These are phyloP conservation scores for Phytophthora quininea DNA, from an alignment of 352 stramenopile genomes.

Conservation along the genomic window DNA sequence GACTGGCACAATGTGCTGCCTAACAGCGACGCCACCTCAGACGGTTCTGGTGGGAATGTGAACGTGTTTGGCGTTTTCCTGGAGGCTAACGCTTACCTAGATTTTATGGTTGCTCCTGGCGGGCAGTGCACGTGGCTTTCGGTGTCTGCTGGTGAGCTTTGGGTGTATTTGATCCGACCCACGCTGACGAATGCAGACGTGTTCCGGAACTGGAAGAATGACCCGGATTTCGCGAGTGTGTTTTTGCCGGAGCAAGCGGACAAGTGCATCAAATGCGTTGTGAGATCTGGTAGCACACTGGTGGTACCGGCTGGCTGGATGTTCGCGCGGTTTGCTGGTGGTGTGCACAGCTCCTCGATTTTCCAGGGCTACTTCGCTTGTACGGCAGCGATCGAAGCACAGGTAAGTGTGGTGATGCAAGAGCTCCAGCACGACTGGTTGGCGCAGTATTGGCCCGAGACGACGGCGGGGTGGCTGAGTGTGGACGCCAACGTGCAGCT, in stretches of 20 bases:
- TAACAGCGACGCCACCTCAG: slow-evolving; percentile 4
- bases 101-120: slow-evolving; percentile 63
- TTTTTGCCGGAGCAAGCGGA: slow-evolving; percentile 76
- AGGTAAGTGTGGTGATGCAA: slow-evolving; percentile 56
- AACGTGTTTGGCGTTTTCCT: slow-evolving; percentile 70
- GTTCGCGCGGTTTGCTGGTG: slow-evolving; percentile 62
- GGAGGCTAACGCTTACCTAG: slow-evolving; percentile 60
- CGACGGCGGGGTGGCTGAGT: slow-evolving; percentile 41
- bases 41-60: slow-evolving; percentile 5
- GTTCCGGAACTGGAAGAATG: slow-evolving; percentile 69
- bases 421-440: slow-evolving; percentile 41
- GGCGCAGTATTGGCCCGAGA: slow-evolving; percentile 38
- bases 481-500: slow-evolving; percentile 53
- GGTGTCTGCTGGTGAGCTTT: slow-evolving; percentile 62
- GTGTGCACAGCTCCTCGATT: slow-evolving; percentile 50
- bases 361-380: slow-evolving; percentile 68
- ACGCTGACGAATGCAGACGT: slow-evolving; percentile 45
- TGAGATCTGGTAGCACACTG: slow-evolving; percentile 54
- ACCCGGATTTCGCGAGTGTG: slow-evolving; percentile 36
- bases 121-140: slow-evolving; percentile 70
- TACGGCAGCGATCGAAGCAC: slow-evolving; percentile 51
- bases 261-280: slow-evolving; percentile 73
- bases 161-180: slow-evolving; percentile 73
- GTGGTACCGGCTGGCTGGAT: slow-evolving; percentile 76
- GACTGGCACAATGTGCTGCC: slow-evolving; percentile 55